These are phyloP conservation scores for Gomphus bonarii DNA, from an alignment of 1,284 basidiomycete genomes.

Conservation along the genomic window DNA sequence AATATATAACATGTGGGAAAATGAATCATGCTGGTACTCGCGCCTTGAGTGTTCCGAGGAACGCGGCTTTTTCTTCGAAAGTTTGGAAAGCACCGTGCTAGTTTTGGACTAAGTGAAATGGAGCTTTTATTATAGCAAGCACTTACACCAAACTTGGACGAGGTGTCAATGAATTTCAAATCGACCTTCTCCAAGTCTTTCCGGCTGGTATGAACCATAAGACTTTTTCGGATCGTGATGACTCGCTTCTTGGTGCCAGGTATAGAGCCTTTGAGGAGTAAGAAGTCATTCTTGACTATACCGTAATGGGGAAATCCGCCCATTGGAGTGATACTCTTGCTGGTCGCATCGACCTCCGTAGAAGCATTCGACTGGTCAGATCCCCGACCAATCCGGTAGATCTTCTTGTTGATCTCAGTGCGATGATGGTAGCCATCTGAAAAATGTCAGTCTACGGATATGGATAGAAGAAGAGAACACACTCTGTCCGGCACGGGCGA, in stretches of 20 bases:
- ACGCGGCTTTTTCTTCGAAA: slow-evolving; percentile 88
- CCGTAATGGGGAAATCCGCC: slow-evolving; percentile 99
- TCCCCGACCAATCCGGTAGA: slow-evolving; percentile 91
- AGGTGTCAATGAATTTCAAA: slow-evolving; percentile 98
- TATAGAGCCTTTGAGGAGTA: slow-evolving; percentile 91
- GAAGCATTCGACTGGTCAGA: slow-evolving; percentile 78
- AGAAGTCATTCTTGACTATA: slow-evolving; percentile 96
- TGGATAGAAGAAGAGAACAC: slow-evolving; percentile 22
- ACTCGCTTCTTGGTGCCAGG: slow-evolving; percentile 98
- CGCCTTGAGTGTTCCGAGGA: slow-evolving; percentile 87
- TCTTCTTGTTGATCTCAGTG: slow-evolving; percentile 97
- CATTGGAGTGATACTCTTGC: slow-evolving; percentile 95
- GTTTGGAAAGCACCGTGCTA: slow-evolving; percentile 95
- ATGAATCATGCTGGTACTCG: slow-evolving; percentile 37
- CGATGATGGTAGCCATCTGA: slow-evolving; percentile 97
- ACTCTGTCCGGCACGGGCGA: slow-evolving; percentile 99
- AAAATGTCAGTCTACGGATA: slow-evolving; percentile 7
- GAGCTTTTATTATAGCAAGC: not conserved
- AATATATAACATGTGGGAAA: slow-evolving; percentile 10
- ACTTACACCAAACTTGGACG: slow-evolving; percentile 87
- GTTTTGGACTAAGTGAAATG: slow-evolving; percentile 15
- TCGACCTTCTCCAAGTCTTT: slow-evolving; percentile 93
- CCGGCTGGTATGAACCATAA: slow-evolving; percentile 82
- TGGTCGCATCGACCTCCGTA: slow-evolving; percentile 88
- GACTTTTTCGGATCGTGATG: slow-evolving; percentile 82